phyloP scores from a whole-genome alignment of 805 yeast genomes.

The Scheffersomyces spartinae region DNA sequence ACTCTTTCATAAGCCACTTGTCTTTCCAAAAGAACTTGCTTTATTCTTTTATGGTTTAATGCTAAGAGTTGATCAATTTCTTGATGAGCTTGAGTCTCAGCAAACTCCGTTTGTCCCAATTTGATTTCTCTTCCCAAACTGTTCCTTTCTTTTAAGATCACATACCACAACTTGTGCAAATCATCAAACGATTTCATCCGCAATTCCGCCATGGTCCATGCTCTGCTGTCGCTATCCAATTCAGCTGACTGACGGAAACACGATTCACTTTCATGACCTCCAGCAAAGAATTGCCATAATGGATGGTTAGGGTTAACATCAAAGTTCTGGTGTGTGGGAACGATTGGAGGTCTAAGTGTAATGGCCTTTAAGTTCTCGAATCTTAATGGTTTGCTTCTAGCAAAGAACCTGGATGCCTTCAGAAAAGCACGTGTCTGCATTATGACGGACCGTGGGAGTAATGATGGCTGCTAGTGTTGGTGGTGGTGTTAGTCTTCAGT shows the following conservation, averaged over 20 bases:
- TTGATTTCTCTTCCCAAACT: slow-evolving; percentile 64
- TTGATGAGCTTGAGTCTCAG: slow-evolving; percentile 22
- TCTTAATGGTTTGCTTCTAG: slow-evolving; percentile 23
- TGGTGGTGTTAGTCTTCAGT: no score
- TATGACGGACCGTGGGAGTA: no score
- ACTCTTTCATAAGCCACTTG: slow-evolving; percentile 59
- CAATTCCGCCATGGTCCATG: slow-evolving; percentile 84
- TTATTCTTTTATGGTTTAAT: slow-evolving; percentile 42
- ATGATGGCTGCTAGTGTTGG: no score
- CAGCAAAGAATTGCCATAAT: slow-evolving; percentile 79
- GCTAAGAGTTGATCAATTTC: slow-evolving; percentile 28
- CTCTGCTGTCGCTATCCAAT: slow-evolving; percentile 42
- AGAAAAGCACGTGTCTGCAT: no score
- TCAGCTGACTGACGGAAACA: slow-evolving; percentile 51
- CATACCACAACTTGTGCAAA: slow-evolving; percentile 84
- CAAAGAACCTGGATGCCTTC: slow-evolving; percentile 19
- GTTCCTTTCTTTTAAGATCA: slow-evolving; percentile 75
- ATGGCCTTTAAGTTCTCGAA: slow-evolving; percentile 22
- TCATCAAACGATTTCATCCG: slow-evolving; percentile 89
- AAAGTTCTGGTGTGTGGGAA: slow-evolving; percentile 69
- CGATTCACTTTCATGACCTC: slow-evolving; percentile 35
- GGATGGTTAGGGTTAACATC: slow-evolving; percentile 80
- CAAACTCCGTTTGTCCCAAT: slow-evolving; percentile 28
- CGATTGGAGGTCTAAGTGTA: slow-evolving; percentile 66
- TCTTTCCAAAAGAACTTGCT: slow-evolving; percentile 81